A percentile compares a stretch with the other conserved stretches of the same genome.
These are phyloP conservation scores for Trametes hirsuta DNA, from an alignment of 1,284 basidiomycete genomes.

Conservation along the genomic window DNA sequence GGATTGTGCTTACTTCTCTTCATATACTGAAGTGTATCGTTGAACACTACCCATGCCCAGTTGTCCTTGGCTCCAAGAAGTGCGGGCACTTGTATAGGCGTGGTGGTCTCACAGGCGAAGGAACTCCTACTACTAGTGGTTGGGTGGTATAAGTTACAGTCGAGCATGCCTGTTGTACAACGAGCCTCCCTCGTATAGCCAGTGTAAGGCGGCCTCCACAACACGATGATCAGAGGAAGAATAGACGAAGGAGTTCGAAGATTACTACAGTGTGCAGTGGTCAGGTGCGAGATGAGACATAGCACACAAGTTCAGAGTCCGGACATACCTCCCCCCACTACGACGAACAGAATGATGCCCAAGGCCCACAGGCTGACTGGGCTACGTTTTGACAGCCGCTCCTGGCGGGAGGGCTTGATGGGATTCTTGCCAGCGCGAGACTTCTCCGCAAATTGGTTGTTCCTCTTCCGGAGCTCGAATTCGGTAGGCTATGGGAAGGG, in stretches of 20 bases:
- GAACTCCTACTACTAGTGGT: constrained; percentile 11
- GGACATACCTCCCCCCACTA: constrained; percentile 74
- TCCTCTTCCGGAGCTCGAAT: constrained; percentile 80
- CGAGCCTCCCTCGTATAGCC: constrained; percentile 19
- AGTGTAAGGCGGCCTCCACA: constrained; percentile 2
- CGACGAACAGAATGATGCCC: constrained; percentile 69
- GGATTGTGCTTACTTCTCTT: neutral
- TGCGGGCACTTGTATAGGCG: neutral
- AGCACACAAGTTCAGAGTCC: neutral
- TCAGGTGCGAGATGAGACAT: constrained; percentile 2
- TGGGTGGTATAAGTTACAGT: constrained; percentile 25
- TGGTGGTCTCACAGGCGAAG: neutral
- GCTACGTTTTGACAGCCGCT: constrained; percentile 68
- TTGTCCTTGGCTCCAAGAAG: neutral
- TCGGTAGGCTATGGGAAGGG: constrained; percentile 46
- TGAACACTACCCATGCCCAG: constrained; percentile 30
- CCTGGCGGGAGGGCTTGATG: constrained; percentile 69
- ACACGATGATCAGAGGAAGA: constrained; percentile 57
- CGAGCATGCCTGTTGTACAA: constrained; percentile 26
- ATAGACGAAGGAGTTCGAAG: constrained; percentile 67
- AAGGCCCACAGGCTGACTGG: constrained; percentile 74
- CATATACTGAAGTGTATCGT: neutral
- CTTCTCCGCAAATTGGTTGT: constrained; percentile 75
- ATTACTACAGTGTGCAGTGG: constrained; percentile 51
- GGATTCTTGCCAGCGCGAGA: constrained; percentile 75